phyloP scores from a whole-genome alignment of 73 alveolate species.

The Diophrys appendiculata region DNA sequence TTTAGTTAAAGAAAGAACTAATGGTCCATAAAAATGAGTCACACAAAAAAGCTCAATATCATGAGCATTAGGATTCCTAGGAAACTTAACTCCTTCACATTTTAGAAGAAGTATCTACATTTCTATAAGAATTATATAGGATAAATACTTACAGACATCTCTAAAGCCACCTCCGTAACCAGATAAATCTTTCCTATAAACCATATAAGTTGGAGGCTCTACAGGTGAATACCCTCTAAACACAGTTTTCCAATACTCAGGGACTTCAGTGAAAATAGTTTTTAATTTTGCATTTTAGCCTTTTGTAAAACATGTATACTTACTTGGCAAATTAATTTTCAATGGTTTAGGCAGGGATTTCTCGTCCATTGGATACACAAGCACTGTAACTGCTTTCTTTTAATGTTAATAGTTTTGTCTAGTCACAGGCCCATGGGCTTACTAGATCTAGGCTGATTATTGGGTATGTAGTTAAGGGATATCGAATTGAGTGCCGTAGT shows the following conservation, averaged over 20 bases:
- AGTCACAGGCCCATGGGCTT: no score
- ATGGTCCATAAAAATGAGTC: conserved; percentile 64
- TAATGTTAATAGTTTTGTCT: no score
- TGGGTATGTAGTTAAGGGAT: no score
- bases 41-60: conserved; percentile 47
- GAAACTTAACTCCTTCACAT: conserved; percentile 65
- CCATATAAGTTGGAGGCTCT: conserved; percentile 65
- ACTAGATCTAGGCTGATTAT: no score
- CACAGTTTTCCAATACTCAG: conserved; percentile 53
- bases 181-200: conserved; percentile 26
- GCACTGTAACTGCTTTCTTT: neutral
- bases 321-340: neutral
- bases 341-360: neutral
- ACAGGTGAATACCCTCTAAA: conserved; percentile 58
- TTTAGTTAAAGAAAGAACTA: conserved; percentile 36
- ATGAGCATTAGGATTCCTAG: conserved; percentile 69
- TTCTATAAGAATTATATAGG: no score
- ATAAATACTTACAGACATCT: no score
- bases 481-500: no score
- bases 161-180: no score
- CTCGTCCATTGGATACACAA: neutral
- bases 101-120: conserved; percentile 50
- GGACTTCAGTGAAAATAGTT: conserved; percentile 48
- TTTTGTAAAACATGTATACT: neutral
- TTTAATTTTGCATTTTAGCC: conserved; percentile 48